Evolutionary conservation across 2,329 filamentous ascomycete species (phyloP).

Genomic region (Rasamsonia emersonii): DNA sequence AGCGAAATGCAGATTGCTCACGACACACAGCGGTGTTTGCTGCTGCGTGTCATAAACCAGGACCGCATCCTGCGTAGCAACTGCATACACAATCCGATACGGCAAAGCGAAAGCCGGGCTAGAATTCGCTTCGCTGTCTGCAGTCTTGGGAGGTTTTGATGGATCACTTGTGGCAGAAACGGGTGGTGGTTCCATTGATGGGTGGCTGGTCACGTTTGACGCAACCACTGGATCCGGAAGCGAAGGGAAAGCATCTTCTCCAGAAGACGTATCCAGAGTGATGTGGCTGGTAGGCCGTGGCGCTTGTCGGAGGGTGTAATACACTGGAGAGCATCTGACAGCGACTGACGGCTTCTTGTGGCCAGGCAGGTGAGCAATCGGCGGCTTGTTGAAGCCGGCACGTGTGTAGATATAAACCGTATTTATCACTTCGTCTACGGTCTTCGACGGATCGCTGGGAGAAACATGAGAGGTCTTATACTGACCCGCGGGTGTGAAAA

Average conservation of each 20-base stretch:
- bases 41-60: conserved; percentile 96
- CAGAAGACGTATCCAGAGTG: conserved; percentile 85
- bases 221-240: conserved; percentile 70
- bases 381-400: conserved; percentile 92
- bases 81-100: conserved; percentile 92
- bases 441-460: conserved; percentile 59
- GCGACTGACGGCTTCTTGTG: conserved; percentile 98
- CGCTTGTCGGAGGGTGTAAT: conserved; percentile 69
- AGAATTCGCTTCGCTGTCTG: conserved; percentile 41
- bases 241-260: conserved; percentile 72
- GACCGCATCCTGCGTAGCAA: conserved; percentile 92
- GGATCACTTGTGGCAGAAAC: conserved; percentile 38
- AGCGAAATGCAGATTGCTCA: conserved; percentile 94
- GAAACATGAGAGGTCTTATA: conserved; percentile 72
- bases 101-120: conserved; percentile 67
- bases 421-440: conserved; percentile 79
- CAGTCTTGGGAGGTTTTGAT: conserved; percentile 45
- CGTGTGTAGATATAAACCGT: conserved; percentile 98
- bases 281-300: conserved; percentile 71
- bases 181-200: conserved; percentile 70
- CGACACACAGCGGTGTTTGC: conserved; percentile 82
- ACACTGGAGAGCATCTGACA: conserved; percentile 84
- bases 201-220: conserved; percentile 17
- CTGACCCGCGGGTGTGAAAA: conserved; percentile 91
- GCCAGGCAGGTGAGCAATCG: conserved; percentile 86